These are phyloP conservation scores for Xylaria sp. DNA, from an alignment of 2,329 filamentous ascomycete genomes.

Conservation along the genomic window DNA sequence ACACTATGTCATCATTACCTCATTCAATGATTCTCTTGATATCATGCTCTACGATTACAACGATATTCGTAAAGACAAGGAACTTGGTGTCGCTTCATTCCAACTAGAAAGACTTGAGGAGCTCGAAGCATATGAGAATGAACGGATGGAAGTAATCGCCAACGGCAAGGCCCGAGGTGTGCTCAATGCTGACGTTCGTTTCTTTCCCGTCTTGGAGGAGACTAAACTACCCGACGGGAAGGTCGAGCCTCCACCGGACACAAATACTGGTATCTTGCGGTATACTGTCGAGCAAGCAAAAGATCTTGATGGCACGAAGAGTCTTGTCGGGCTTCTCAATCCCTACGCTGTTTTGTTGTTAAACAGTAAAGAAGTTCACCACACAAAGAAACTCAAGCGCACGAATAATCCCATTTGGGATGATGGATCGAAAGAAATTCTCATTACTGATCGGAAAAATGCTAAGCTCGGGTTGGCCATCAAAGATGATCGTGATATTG, in stretches of 20 bases:
- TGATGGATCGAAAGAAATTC: conserved; percentile 89
- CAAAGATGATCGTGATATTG: conserved; percentile 93
- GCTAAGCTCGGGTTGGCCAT: conserved; percentile 91
- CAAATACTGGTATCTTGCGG: conserved; percentile 91
- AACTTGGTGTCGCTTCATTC: conserved; percentile 89
- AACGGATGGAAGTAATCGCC: conserved; percentile 83
- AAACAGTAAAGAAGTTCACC: conserved; percentile 91
- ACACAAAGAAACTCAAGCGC: conserved; percentile 91
- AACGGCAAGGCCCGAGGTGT: conserved; percentile 87
- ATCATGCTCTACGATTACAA: conserved; percentile 93
- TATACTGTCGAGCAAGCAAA: conserved; percentile 97
- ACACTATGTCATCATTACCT: conserved; percentile 93
- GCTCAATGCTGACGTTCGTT: conserved; percentile 84
- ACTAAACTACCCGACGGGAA: conserved; percentile 77
- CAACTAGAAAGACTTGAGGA: conserved; percentile 83
- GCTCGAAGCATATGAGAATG: conserved; percentile 81
- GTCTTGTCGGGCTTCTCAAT: conserved; percentile 88
- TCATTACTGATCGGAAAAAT: conserved; percentile 92
- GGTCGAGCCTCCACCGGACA: conserved; percentile 82
- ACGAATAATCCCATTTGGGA: conserved; percentile 98
- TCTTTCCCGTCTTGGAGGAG: conserved; percentile 90
- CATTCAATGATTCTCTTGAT: conserved; percentile 87
- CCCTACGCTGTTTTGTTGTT: conserved; percentile 90
- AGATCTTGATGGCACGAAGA: conserved; percentile 92
- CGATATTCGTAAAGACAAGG: conserved; percentile 95